Conservation (phyloP, 345 rosid genomes). For the Salix arbutifolia region DNA sequence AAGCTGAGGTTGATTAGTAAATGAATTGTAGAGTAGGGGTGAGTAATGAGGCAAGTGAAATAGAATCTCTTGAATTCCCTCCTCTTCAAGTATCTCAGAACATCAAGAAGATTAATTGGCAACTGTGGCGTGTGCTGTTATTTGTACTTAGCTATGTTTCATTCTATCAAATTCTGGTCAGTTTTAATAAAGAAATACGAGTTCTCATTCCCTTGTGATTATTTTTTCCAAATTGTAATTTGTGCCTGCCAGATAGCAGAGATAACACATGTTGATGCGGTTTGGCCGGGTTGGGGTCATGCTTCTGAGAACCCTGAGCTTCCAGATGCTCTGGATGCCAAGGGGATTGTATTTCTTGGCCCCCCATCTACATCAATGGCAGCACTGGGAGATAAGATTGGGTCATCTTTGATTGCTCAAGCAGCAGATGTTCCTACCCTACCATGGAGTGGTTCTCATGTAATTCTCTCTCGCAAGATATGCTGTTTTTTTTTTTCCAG, state of each 20-base stretch:
- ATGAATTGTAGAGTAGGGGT: not conserved
- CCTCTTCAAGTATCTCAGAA: not conserved
- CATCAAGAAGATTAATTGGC: not conserved
- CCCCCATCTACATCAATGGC: constrained; percentile 89
- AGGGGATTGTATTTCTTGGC: constrained; percentile 91
- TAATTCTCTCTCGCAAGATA: constrained; percentile 26
- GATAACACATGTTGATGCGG: constrained; percentile 94
- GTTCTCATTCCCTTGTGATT: not conserved
- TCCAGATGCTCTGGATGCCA: constrained; percentile 78
- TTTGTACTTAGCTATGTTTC: not conserved
- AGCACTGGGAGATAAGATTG: constrained; percentile 97
- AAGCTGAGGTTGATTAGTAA: not conserved
- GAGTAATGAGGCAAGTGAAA: not conserved
- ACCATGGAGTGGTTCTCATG: constrained; percentile 99
- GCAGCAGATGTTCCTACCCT: constrained; percentile 99
- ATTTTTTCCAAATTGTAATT: constrained; percentile 4
- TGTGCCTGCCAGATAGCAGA: constrained; percentile 78
- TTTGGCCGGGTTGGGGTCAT: constrained; percentile 99
- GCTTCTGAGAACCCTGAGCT: constrained; percentile 99
- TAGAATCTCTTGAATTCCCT: not conserved
- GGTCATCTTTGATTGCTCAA: constrained; percentile 99
- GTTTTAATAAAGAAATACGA: not conserved
- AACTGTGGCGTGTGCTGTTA: not conserved
- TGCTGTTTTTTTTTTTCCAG: not conserved
- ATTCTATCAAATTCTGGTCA: not conserved